A percentile compares a stretch with the other conserved stretches of the same genome.
Conservation (phyloP, 2,329 filamentous ascomycete species). For the Penicillium sp. region DNA sequence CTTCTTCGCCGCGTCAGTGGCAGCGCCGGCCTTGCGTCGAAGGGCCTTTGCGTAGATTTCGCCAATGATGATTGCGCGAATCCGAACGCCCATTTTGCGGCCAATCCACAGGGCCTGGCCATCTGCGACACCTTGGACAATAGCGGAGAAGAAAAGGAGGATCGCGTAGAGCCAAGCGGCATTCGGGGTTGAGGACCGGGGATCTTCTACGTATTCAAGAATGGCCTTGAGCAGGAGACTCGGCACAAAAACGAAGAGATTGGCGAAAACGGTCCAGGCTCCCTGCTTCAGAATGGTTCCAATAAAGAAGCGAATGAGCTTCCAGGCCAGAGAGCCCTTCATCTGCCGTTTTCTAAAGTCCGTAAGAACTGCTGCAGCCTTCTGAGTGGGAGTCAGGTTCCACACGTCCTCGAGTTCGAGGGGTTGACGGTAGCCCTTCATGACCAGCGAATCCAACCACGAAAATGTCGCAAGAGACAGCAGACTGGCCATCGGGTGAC, state of each 20-base stretch:
- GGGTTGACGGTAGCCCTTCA: conserved; percentile 83
- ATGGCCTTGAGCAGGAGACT: conserved; percentile 91
- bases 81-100: conserved; percentile 88
- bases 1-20: conserved; percentile 75
- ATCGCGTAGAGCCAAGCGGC: conserved; percentile 97
- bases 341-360: conserved; percentile 87
- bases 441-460: conserved; percentile 90
- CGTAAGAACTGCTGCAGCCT: conserved; percentile 78
- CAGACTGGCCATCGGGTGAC: conserved; percentile 84
- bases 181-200: conserved; percentile 75
- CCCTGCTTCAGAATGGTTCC: conserved; percentile 76
- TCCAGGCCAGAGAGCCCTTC: conserved; percentile 77
- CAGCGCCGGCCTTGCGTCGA: conserved; percentile 83
- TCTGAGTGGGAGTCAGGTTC: conserved; percentile 88
- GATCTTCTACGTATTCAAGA: conserved; percentile 89
- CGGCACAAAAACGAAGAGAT: conserved; percentile 86
- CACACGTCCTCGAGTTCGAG: conserved; percentile 86
- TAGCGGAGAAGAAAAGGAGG: conserved; percentile 81
- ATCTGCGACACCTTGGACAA: conserved; percentile 80
- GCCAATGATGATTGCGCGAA: conserved; percentile 93
- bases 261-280: conserved; percentile 77
- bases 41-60: conserved; percentile 97
- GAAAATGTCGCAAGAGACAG: conserved; percentile 86
- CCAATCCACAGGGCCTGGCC: conserved; percentile 91
- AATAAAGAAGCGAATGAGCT: conserved; percentile 85